Evolutionary conservation across 257 asterid genomes (phyloP), one percentile per base, ranked within the genome.

Genomic region (Nicotiana otophora): DNA sequence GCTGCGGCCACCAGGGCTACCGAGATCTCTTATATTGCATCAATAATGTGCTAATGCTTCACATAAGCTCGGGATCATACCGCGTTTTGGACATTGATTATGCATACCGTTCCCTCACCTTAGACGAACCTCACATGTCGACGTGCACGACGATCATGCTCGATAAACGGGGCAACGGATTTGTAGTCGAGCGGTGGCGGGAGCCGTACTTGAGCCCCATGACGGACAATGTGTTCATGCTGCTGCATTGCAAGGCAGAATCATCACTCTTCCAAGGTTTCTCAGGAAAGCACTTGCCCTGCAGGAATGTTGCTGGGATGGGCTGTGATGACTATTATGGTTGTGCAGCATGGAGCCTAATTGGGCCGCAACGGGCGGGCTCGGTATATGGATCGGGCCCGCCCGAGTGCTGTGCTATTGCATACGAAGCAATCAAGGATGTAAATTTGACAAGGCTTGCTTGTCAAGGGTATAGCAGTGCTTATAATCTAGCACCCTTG

Each of bases 91-190:
- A 91, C 83, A 91, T 95, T 17, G 98, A 95, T 84, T 95, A 93
- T 53, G 92, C 97, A 8, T 95, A 93, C 75, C 87, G 80, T 4
- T 86, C 97, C 42, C 97, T 95, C 55, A 89, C 93, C 17, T 84
- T 95, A 17, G 94, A 93, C 20, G 98, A 95, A 39, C 94, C 98
- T 23, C 98, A 95, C 90, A 92, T 95, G 97, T 95, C 98, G 48
- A 92, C 88, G 2, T 95, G 98, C 17, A 86, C 88, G 65, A 87
- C 96, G 53, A 85, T 93, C 54, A 84, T 90, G 72, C 92, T 92
- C 0, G 98, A 97, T 7, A 86, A 91, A 75, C 89, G 95, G 1
- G 98, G 98, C 8, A 95, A 95, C 58, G 98, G 98, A 42, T 95
- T 95, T 28, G 97, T 87, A 1, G 90, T 95, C 54, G 98, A 95